Evolutionary conservation across 2,329 filamentous ascomycete species (phyloP).

Genomic region (Exophiala bonariae): DNA sequence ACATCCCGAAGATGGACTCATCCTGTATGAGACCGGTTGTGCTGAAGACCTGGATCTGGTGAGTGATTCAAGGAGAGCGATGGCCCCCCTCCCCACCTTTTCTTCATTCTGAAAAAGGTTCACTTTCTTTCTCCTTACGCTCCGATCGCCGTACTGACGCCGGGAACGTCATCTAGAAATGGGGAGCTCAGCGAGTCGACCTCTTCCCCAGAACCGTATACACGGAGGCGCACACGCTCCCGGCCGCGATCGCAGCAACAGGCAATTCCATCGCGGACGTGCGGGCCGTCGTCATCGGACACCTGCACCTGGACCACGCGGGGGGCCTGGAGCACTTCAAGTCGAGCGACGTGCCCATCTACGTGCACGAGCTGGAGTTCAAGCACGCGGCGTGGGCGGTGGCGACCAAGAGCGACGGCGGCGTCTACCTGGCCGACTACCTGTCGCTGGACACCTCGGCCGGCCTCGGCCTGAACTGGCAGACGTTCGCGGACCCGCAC

Average conservation of each 20-base stretch:
- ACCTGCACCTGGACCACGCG: constrained; percentile 28
- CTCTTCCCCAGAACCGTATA: constrained; percentile 25
- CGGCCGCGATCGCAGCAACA: constrained; percentile 26
- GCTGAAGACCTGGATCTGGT: constrained; percentile 18
- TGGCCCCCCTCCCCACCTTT: no score
- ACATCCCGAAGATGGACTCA: constrained; percentile 28
- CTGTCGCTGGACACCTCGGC: constrained; percentile 3
- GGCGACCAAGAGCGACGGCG: constrained; percentile 25
- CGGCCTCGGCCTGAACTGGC: no score
- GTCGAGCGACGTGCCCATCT: constrained; percentile 26
- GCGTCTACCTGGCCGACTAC: constrained; percentile 22
- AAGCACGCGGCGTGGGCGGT: constrained; percentile 25
- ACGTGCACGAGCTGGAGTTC: constrained; percentile 26
- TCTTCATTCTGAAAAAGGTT: no score
- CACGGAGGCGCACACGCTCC: constrained; percentile 24
- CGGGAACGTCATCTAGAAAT: no score
- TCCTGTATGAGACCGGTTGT: constrained; percentile 28
- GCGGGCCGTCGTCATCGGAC: constrained; percentile 29
- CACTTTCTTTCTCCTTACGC: no score
- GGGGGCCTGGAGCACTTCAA: constrained; percentile 27
- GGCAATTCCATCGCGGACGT: constrained; percentile 28
- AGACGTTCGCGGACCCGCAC: constrained; percentile 26
- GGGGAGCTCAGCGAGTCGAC: constrained; percentile 24
- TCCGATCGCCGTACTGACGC: no score
- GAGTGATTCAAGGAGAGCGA: no score